Percentiles rank a stretch among this genome's conserved stretches.
phyloP scores from a whole-genome alignment of 129 eudicot species.

The Helianthus annuus region DNA sequence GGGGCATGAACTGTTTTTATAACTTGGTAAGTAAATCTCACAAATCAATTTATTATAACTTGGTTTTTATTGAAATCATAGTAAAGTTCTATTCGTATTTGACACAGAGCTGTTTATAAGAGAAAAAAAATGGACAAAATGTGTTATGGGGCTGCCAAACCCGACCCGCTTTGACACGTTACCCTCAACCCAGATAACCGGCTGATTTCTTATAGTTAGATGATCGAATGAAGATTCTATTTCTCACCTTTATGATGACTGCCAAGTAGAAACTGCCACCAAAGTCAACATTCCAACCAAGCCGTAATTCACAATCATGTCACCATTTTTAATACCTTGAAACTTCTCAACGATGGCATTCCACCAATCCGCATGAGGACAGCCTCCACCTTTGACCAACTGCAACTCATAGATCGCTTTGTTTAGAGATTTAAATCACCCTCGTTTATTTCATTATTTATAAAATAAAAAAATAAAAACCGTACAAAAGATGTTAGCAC shows the following conservation, averaged over 20 bases:
- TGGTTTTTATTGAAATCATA: neutral
- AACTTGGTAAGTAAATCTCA: neutral
- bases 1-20: too few relatives aligned
- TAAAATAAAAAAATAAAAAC: too few relatives aligned
- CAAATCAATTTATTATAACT: neutral
- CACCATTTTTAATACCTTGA: slow-evolving; percentile 52
- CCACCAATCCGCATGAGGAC: slow-evolving; percentile 68
- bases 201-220: slow-evolving; percentile 15
- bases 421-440: neutral
- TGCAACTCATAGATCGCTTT: slow-evolving; percentile 18
- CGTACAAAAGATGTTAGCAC: too few relatives aligned
- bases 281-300: slow-evolving; percentile 59
- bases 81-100: neutral
- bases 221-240: slow-evolving; percentile 1
- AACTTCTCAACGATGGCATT: slow-evolving; percentile 42
- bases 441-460: too few relatives aligned
- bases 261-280: slow-evolving; percentile 62
- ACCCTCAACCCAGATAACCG: neutral
- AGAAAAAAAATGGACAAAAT: neutral
- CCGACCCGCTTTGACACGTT: neutral
- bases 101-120: neutral
- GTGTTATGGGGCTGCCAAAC: too few relatives aligned
- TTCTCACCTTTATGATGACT: slow-evolving; percentile 62
- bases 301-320: slow-evolving; percentile 66
- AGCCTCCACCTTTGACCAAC: slow-evolving; percentile 47